Conservation (phyloP, 768 basidiomycete genomes). For the Boletus tomentosulus region DNA sequence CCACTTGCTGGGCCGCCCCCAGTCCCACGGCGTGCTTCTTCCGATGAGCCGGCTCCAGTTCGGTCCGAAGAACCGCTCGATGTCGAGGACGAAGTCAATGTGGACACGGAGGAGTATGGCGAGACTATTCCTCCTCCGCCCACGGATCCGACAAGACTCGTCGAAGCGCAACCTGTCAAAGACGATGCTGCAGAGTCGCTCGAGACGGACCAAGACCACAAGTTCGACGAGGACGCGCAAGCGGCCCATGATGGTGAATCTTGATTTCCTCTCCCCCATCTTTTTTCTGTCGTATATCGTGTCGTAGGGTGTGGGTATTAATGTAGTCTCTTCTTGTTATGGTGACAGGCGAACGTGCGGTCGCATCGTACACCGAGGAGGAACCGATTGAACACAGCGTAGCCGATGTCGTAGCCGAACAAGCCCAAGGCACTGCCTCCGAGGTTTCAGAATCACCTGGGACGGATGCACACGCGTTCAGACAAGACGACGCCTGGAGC, state of each 20-base stretch:
- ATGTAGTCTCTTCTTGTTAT: slow-evolving; percentile 19
- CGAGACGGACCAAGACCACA: slow-evolving; percentile 16
- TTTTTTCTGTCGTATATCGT: slow-evolving; percentile 20
- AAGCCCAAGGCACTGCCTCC: slow-evolving; percentile 2
- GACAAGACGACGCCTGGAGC: neutral
- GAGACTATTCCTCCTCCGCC: slow-evolving; percentile 19
- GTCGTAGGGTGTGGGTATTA: slow-evolving; percentile 29
- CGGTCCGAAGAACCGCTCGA: slow-evolving; percentile 7
- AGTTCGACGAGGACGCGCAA: slow-evolving; percentile 14
- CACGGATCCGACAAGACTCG: slow-evolving; percentile 21
- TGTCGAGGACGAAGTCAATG: slow-evolving; percentile 23
- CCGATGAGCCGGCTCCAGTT: slow-evolving; percentile 7
- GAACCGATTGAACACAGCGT: neutral
- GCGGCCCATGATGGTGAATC: slow-evolving; percentile 39
- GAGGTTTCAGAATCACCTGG: neutral
- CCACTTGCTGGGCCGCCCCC: slow-evolving; percentile 43
- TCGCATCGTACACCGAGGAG: slow-evolving; percentile 12
- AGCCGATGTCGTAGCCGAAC: neutral
- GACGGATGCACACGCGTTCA: neutral
- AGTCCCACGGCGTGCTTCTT: slow-evolving; percentile 13
- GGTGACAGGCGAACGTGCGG: slow-evolving; percentile 21
- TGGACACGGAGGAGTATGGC: slow-evolving; percentile 23
- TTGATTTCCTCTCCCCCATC: slow-evolving; percentile 25
- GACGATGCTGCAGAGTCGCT: slow-evolving; percentile 13
- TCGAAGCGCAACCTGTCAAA: slow-evolving; percentile 12